Evolutionary conservation across 495 filamentous ascomycete species (phyloP), one percentile per base, ranked within the genome.

Genomic region (Penicillium riverlandense): DNA sequence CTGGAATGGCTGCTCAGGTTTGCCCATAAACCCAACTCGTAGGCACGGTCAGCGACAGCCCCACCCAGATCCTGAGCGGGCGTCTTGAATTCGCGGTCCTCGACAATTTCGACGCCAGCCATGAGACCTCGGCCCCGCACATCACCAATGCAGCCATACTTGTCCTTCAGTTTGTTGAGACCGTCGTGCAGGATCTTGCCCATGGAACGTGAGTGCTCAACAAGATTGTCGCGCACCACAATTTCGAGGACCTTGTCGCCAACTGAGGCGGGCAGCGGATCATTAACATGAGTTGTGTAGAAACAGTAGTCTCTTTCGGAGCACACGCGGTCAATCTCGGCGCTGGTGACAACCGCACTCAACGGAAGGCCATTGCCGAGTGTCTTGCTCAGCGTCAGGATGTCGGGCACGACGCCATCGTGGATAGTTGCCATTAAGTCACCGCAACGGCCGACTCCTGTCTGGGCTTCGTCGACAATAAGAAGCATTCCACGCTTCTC

Each of bases 381-480:
- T 6, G 47, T 49, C 28, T 49, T 49, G 47, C 47, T 49, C 4
- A 49, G 37, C 2, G 47, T 49, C 7, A 45, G 36, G 7, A 49
- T 76, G 44, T 79, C 74, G 0, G 76, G 76, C 0, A 75, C 65
- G 8, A 75, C 56, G 2, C 48, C 66, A 8, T 74, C 67, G 16
- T 75, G 56, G 37, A 71, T 50, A 46, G 77, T 70, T 0, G 75
- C 76, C 38, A 76, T 68, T 59, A 80, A 62, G 13, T 70, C 57
- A 6, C 76, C 75, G 11, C 66, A 69, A 1, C 76, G 62, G 0
- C 76, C 75, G 1, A 79, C 60, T 0, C 71, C 75, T 0, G 75
- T 78, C 49, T 80, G 76, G 10, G 75, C 74, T 41, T 80, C 76
- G 47, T 79, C 75, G 13, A 77, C 59, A 29, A 79, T 77, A 1